Percentiles rank a stretch among this genome's conserved stretches.
Evolutionary conservation across 1,284 basidiomycete genomes (phyloP).

Genomic region (Flammula alnicola): DNA sequence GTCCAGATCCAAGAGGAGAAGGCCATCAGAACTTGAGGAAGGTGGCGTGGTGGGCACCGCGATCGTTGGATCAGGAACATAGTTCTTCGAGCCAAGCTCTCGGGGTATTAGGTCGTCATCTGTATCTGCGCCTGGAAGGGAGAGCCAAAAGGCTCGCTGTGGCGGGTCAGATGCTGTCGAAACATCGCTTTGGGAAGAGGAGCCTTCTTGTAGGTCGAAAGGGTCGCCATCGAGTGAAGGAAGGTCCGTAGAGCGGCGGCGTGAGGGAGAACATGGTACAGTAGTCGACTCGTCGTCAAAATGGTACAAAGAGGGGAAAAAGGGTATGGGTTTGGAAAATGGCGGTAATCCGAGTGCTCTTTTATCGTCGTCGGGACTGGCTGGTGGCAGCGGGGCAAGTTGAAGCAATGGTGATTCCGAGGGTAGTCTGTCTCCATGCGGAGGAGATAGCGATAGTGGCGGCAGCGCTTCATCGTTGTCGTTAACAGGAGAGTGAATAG

Average conservation of each 20-base stretch:
- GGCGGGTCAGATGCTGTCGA: background rate
- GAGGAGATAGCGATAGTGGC: slow-evolving; percentile 2
- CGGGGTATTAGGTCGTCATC: slow-evolving; percentile 28
- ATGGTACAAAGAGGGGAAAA: background rate
- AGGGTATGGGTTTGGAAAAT: background rate
- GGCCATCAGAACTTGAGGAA: slow-evolving; percentile 5
- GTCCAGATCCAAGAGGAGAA: slow-evolving; percentile 14
- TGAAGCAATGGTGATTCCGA: background rate
- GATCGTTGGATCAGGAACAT: slow-evolving; percentile 25
- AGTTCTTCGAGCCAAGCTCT: slow-evolving; percentile 27
- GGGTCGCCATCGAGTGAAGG: slow-evolving; percentile 20
- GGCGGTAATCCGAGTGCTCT: background rate
- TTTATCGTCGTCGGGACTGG: background rate
- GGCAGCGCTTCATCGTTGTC: background rate
- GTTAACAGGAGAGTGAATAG: too few relatives aligned
- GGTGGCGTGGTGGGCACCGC: slow-evolving; percentile 20
- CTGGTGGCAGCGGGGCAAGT: background rate
- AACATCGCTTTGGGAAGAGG: background rate
- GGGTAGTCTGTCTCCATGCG: background rate
- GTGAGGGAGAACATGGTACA: slow-evolving; percentile 19
- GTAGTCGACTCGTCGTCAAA: background rate
- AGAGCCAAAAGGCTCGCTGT: slow-evolving; percentile 14
- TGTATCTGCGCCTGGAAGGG: slow-evolving; percentile 27
- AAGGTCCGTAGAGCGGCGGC: slow-evolving; percentile 18
- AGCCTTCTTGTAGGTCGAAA: background rate